These are phyloP conservation scores for Lasiosphaeria ovina DNA, from an alignment of 495 filamentous ascomycete genomes.

Conservation along the genomic window DNA sequence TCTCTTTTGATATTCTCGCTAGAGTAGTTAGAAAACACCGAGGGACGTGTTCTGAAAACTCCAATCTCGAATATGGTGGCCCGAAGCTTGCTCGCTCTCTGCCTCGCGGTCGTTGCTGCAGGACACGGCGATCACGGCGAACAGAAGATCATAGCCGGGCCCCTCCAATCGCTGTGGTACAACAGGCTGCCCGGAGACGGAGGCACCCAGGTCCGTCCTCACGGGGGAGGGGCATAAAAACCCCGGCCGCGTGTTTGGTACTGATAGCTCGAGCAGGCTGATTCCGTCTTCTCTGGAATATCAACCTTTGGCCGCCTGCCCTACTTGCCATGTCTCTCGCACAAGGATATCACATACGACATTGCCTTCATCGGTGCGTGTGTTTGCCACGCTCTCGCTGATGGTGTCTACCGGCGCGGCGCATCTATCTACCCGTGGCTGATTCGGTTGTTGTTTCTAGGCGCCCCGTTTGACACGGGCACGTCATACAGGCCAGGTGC, in stretches of 20 bases:
- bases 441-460: conserved; percentile 18
- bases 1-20: neutral
- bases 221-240: neutral
- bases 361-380: conserved; percentile 79
- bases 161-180: conserved; percentile 53
- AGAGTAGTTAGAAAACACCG: neutral
- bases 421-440: neutral
- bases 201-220: conserved; percentile 49
- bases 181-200: conserved; percentile 56
- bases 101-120: conserved; percentile 25
- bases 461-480: conserved; percentile 42
- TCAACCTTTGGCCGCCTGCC: conserved; percentile 81
- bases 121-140: conserved; percentile 38
- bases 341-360: conserved; percentile 66
- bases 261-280: conserved; percentile 34
- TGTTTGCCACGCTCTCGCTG: conserved; percentile 45
- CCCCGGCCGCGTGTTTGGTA: conserved; percentile 4
- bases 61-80: conserved; percentile 22
- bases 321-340: conserved; percentile 69
- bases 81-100: conserved; percentile 22
- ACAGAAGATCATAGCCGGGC: conserved; percentile 46
- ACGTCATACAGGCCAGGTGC: conserved; percentile 57
- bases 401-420: too few relatives aligned
- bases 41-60: neutral
- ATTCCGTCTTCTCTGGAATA: conserved; percentile 73